Evolutionary conservation across 78 protist genomes (phyloP), one percentile per base, ranked within the genome.

Genomic region (Monosiga brevicollis): DNA sequence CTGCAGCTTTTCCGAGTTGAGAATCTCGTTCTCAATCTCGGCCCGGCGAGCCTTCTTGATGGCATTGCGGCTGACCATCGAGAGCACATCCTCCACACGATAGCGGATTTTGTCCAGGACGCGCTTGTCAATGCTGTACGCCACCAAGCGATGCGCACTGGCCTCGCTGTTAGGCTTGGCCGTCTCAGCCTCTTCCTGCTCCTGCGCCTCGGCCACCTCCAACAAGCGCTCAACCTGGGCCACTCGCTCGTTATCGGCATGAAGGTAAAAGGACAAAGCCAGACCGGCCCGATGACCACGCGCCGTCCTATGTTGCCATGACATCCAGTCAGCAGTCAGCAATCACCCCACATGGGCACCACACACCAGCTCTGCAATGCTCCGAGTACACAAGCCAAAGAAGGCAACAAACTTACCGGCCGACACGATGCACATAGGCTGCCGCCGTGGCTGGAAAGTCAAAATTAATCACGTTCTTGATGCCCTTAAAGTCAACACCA

Each of bases 401-500:
- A 24, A 23, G 34, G 29, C 54, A 23, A 3, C 34, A 40, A 34
- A 15, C 24, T 42, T 15, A 23, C 42, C 96, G 83, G 41, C 96
- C 96, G 77, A 87, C 84, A 36, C 96, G 81, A 38, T 88, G 91
- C 42, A 84, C 42, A 75, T 88, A 89, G 22, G 62, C 3, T 0
- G 9, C 38, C 35, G 79, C 73, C 25, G 81, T 72, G 29, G n/a
- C 25, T 49, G 83, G 86, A 55, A 91, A 82, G 86, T 90, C 95
- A 76, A 92, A 88, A 84, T 92, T 92, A 78, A 94, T 78, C 41
- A 92, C 95, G 38, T 83, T 82, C 81, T 83, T 88, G n/a, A 94
- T 94, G 62, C 83, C 87, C 74, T 70, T 81, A 78, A 92, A 89
- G 84, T 92, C 97, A 36, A 94, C 82, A 38, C 95, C 95, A 23